Evolutionary conservation across 306 rosid species (phyloP).

Genomic region (Vachellia pachyceras): DNA sequence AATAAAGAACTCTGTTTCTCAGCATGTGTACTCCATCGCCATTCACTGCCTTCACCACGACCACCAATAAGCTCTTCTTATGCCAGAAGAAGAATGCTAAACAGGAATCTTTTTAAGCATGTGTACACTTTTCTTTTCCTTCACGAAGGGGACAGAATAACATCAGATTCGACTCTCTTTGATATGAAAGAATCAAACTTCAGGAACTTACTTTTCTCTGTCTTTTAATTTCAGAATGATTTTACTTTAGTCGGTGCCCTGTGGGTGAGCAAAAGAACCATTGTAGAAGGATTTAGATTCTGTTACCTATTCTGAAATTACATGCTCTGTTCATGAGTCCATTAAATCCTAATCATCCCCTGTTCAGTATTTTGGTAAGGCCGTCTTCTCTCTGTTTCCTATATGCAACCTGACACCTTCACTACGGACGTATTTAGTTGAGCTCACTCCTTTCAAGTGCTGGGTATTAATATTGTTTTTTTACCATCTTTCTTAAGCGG

Average conservation of each 20-base stretch:
- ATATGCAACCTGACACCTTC: neutral
- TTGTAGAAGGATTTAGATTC: neutral
- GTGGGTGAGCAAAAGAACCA: neutral
- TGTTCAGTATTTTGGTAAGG: neutral
- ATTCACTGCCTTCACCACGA: slow-evolving; percentile 6
- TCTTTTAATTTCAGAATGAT: neutral
- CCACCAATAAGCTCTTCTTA: neutral
- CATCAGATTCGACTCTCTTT: neutral
- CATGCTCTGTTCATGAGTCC: neutral
- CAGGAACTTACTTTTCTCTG: slow-evolving; percentile 3
- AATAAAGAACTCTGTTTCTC: slow-evolving; percentile 41
- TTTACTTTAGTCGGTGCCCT: neutral
- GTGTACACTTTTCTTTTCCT: neutral
- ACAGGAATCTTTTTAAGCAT: neutral
- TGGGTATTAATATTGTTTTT: neutral
- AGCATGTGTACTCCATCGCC: slow-evolving; percentile 53
- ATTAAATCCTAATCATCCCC: neutral
- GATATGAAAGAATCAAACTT: neutral
- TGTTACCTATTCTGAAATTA: neutral
- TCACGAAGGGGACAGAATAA: neutral
- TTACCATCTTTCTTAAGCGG: neutral
- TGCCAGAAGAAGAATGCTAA: neutral
- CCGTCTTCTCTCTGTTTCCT: neutral
- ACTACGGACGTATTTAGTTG: neutral
- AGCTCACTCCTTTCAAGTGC: neutral